Conservation (phyloP, 495 filamentous ascomycete species). For the Delitschia confertaspora region DNA sequence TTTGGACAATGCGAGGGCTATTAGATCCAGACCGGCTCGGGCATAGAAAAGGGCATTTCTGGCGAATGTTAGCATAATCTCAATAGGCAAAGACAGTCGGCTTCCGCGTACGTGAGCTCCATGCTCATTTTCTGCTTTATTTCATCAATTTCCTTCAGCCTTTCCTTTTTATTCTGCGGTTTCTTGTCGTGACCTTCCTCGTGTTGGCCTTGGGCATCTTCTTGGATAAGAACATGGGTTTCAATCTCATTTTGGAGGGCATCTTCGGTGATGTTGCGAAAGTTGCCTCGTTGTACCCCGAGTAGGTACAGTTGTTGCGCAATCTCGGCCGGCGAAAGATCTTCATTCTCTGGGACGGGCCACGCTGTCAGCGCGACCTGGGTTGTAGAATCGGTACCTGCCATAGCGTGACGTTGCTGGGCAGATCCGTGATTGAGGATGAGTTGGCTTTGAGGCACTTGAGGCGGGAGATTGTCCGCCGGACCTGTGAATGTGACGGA, state of each 20-base stretch:
- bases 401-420: conserved; percentile 3
- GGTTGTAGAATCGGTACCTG: background rate
- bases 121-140: conserved; percentile 19
- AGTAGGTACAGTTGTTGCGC: conserved; percentile 28
- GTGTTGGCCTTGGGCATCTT: conserved; percentile 47
- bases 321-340: conserved; percentile 15
- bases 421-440: no score
- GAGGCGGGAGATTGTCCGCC: no score
- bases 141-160: conserved; percentile 42
- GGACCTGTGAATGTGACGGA: no score
- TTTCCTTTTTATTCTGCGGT: conserved; percentile 34
- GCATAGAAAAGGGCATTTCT: conserved; percentile 54
- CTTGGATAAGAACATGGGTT: conserved; percentile 36
- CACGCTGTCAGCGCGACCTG: conserved; percentile 29
- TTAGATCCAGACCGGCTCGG: conserved; percentile 63
- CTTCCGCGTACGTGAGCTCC: conserved; percentile 4
- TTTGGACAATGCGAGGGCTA: conserved; percentile 77
- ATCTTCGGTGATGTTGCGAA: conserved; percentile 34
- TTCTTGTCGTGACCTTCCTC: conserved; percentile 26
- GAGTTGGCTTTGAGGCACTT: no score
- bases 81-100: no score
- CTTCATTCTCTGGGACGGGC: conserved; percentile 19
- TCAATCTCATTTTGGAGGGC: conserved; percentile 60
- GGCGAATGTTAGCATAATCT: conserved; percentile 3
- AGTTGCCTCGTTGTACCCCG: conserved; percentile 30